Evolutionary conservation across 2,329 filamentous ascomycete genomes (phyloP), one percentile per base, ranked within the genome.

Genomic region (Colletotrichum truncatum): DNA sequence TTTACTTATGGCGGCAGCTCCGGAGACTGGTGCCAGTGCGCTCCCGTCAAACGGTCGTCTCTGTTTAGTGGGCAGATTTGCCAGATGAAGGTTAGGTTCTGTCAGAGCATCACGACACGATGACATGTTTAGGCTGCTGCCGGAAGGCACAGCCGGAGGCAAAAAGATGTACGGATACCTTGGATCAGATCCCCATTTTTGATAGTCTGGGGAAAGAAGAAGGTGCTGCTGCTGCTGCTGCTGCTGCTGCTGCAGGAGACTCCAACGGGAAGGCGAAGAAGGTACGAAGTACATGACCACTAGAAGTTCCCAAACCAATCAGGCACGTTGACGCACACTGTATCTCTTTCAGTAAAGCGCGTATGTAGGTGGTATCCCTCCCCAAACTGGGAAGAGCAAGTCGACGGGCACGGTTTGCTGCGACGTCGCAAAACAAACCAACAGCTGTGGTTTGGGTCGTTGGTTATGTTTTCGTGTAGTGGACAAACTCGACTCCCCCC

Each of bases 121-220:
- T 62, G 49, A 8, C 41, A 30, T 39, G 18, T 34, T 56, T 46
- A 41, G n/a, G 3, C 26, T 23, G 30, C 18, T n/a, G 18, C 25
- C 39, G 48, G 39, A 23, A 55, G n/a, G 30, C 16, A 16, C 32
- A 55, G 16, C 58, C 49, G 32, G 21, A 14, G 26, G 25, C 16
- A 26, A 25, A 38, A 7, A 7, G 36, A 11, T 16, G 36, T 18
- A n/a, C 51, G n/a, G 28, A 30, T 2, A 36, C 48, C 25, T 49
- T n/a, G n/a, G 23, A 23, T 23, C 18, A 25, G 9, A 56, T 51
- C 52, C 30, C 53, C 60, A 64, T 45, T 11, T 30, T 45, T 51
- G 60, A 58, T 63, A 32, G 25, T 43, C 45, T 21, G 60, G 53
- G 53, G 59, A 45, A 38, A 41, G 36, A 48, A n/a, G 14, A 25